Conservation (phyloP, 2,329 filamentous ascomycete species). For the Botrytis aclada region DNA sequence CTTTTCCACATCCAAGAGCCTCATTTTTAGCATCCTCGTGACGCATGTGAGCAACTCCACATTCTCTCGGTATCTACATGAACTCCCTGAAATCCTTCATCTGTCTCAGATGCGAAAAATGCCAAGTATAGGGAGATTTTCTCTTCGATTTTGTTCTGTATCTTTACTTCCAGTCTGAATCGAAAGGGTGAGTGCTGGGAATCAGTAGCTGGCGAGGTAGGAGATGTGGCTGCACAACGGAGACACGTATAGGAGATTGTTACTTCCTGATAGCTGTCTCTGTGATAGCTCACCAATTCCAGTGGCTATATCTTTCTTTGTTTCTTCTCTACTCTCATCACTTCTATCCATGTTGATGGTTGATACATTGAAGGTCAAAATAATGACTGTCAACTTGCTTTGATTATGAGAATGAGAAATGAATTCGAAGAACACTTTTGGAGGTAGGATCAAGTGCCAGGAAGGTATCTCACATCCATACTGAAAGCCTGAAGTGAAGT, state of each 20-base stretch:
- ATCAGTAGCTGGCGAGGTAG: not conserved
- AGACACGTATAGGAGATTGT: not conserved
- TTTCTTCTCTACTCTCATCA: not conserved
- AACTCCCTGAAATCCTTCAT: not conserved
- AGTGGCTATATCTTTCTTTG: rapidly evolving
- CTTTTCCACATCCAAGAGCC: too few species aligned
- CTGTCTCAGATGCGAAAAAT: not conserved
- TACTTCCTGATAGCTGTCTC: not conserved
- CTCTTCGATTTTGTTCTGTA: not conserved
- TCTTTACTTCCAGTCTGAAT: not conserved
- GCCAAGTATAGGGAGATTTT: too few species aligned
- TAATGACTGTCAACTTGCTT: not conserved
- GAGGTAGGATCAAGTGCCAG: rapidly evolving
- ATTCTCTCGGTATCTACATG: not conserved
- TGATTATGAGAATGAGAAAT: not conserved
- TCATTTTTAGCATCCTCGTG: not conserved
- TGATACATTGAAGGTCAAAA: not conserved
- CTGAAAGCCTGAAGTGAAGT: too few species aligned
- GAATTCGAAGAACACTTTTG: rapidly evolving
- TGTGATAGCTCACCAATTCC: rapidly evolving
- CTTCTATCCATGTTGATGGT: not conserved
- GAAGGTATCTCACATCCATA: not conserved
- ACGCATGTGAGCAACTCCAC: not conserved
- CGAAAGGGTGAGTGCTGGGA: too few species aligned
- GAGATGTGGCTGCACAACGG: not conserved